Base-by-base conservation (phyloP, 2,329 filamentous ascomycete species). In the Fusarium verrucosum region DNA sequence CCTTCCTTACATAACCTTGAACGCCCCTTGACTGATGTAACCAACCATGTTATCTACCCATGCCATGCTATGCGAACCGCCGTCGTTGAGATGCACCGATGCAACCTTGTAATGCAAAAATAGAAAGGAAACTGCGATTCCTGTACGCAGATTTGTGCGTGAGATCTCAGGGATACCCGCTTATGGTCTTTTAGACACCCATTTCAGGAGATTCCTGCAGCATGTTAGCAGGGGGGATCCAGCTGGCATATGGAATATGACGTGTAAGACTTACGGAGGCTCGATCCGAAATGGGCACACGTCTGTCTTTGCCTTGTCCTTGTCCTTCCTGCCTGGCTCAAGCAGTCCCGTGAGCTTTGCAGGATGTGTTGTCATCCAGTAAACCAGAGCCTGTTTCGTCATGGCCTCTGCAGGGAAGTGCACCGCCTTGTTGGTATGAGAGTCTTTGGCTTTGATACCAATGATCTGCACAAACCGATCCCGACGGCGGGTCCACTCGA, bases 401-500 rank as follows among this genome's bases (percentile, higher is more conserved):
- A 71, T 41, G 9, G 40, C 16, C 42, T 66, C 62, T 33, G 50
- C 41, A 45, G 59, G 49, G 52, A 61, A 53, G 46, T 68, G 43
- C 33, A 49, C 23, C 19, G 52, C 42, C 49, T 66, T 66, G 37
- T 54, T 59, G 58, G 44, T 22, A 37, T 51, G 50, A 41, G 58
- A 28, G 25, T 41, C 55, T 62, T 69, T 71, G 36, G 56, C 50
- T 36, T 60, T 68, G 40, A 69, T 62, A 10, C 66, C 64, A 32
- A 71, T 70, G 38, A 70, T 58, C 38, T 58, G 60, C 36, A 69
- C 38, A 16, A 49, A 42, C 71, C 63, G 38, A 65, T 64, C 26
- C 63, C 44, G 33, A 47, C 53, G 49, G 50, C 58, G 36, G 42
- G 63, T 54, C 70, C 70, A 74, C 58, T 78, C 76, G 10, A 78